These are phyloP conservation scores for Populus alba DNA, from an alignment of 345 rosid species.

Conservation along the genomic window DNA sequence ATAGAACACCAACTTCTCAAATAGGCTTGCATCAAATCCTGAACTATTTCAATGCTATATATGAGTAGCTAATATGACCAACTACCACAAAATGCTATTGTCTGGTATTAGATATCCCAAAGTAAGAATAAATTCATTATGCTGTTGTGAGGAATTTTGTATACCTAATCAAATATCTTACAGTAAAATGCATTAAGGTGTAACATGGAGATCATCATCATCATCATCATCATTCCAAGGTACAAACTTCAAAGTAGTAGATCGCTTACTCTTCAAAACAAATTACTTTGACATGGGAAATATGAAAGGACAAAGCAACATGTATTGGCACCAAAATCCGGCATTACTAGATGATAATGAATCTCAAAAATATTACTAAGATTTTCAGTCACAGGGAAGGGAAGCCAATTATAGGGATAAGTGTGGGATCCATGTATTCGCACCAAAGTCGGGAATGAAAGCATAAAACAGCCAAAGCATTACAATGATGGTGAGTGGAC, in stretches of 20 bases:
- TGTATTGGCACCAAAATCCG: not conserved
- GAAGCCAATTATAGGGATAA: no score
- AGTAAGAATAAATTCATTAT: not conserved
- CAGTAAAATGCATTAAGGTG: not conserved
- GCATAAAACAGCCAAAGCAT: not conserved
- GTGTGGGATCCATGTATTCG: not conserved
- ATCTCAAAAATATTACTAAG: not conserved
- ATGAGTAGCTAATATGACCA: conserved; percentile 8
- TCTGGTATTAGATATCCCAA: not conserved
- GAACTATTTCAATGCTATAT: conserved; percentile 11
- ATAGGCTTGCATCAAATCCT: conserved; percentile 22
- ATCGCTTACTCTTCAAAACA: not conserved
- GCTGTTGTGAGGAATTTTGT: not conserved
- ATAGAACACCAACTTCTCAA: conserved; percentile 17
- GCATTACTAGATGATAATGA: not conserved
- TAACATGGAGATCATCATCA: not conserved
- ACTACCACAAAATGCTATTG: not conserved
- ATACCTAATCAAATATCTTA: not conserved
- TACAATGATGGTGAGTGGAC: conserved; percentile 15
- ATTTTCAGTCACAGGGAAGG: not conserved
- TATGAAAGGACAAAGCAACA: not conserved
- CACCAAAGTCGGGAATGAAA: not conserved
- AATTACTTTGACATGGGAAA: not conserved
- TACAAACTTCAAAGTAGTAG: no score
- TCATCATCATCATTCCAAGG: not conserved